Evolutionary conservation across 2,329 filamentous ascomycete genomes (phyloP), one percentile per base, ranked within the genome.

Genomic region (Colletotrichum magnum): DNA sequence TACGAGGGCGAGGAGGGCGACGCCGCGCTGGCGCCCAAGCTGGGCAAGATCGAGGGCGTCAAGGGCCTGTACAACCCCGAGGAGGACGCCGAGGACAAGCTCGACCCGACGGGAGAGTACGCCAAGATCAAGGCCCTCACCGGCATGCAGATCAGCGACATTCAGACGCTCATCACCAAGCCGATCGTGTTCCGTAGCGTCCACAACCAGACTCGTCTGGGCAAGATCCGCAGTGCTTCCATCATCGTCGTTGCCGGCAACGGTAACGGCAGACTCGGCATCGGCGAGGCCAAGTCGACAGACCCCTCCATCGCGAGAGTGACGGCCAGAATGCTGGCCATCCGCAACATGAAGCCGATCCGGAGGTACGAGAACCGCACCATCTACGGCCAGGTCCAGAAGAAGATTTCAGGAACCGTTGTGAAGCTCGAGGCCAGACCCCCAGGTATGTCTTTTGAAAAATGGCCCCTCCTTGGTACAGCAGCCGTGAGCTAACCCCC

Each of bases 301-400:
- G 94, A 98, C 80, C 76, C 84, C 1, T 82, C 86, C 39, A 89
- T 93, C 68, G 94, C 93, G 0, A 79, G 82, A 47, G 83, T 87
- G 72, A 94, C 97, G 83, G 93, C 94, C 52, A 89, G 88, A 80
- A 89, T 94, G 82, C 87, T 92, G 72, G 95, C 96, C 26, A 93
- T 98, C 74, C 87, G 92, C 77, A 98, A 96, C 85, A 94, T 99
- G 93, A 89, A 90, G 84, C 95, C 96, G n/a, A 90, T 99, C 64
- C 89, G 90, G 58, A 87, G 95, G 67, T 99, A 98, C 78, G 96
- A 99, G 85, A 88, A 94, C 75, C 87, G 96, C 71, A 99, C 96
- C 13, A 96, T 97, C 61, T 98, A 88, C 82, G 96, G 96, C 66
- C 90, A 94, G 72, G 88, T 97, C 48, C 87, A 90, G 80, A 90